Conservation (phyloP, 768 basidiomycete genomes). For the Tubosaeta brunneosetosa region DNA sequence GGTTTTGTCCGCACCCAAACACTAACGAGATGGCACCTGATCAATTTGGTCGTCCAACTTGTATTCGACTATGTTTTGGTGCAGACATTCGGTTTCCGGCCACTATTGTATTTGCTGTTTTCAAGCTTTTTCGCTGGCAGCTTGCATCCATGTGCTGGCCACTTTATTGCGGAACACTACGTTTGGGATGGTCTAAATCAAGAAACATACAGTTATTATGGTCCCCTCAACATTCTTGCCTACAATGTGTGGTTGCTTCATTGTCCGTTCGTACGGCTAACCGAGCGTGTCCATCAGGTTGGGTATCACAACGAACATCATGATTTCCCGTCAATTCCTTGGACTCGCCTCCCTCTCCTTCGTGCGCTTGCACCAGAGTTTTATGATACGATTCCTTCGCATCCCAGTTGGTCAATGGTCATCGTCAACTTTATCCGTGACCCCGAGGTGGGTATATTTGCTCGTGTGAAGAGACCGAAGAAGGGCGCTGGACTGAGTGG, state of each 20-base stretch:
- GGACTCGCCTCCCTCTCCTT: constrained; percentile 87
- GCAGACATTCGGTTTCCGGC: constrained; percentile 37
- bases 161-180: constrained; percentile 98
- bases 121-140: constrained; percentile 96
- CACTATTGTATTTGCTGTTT: constrained; percentile 78
- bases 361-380: constrained; percentile 84
- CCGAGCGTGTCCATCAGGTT: constrained; percentile 46
- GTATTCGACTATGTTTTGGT: constrained; percentile 69
- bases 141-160: constrained; percentile 91
- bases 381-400: constrained; percentile 83
- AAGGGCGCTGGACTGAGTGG: constrained; percentile 31
- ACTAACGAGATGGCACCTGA: constrained; percentile 77
- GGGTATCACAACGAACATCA: constrained; percentile 99
- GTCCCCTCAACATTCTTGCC: constrained; percentile 80
- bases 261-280: background rate
- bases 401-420: constrained; percentile 93
- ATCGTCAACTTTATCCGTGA: constrained; percentile 93
- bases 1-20: constrained; percentile 84
- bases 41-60: constrained; percentile 71
- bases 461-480: constrained; percentile 71
- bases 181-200: constrained; percentile 89
- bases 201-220: constrained; percentile 98
- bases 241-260: constrained; percentile 72
- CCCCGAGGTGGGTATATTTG: constrained; percentile 81
- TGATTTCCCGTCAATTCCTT: constrained; percentile 94